Conservation (phyloP, 176 grass and related monocot species). For the Stipa capillata region DNA sequence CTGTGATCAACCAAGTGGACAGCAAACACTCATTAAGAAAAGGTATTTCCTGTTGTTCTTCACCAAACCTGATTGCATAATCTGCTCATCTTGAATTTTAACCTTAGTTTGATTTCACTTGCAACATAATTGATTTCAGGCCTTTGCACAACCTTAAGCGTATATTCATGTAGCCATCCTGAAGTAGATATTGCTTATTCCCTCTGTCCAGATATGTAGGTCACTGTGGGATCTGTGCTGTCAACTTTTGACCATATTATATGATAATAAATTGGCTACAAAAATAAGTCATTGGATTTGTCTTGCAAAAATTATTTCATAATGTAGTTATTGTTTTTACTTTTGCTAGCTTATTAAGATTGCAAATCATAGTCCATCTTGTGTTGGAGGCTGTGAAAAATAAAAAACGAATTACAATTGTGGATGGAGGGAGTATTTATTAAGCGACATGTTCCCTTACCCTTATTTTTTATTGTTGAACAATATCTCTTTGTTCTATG, state of each 20-base stretch:
- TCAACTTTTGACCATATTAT: not conserved
- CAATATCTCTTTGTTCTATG: not conserved
- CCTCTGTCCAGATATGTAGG: not conserved
- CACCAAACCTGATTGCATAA: not conserved
- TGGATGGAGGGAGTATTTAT: not conserved
- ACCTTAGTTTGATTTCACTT: not conserved
- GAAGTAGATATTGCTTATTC: constrained; percentile 12
- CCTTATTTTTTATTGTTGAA: not conserved
- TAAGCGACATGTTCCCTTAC: not conserved
- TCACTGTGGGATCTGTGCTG: not conserved
- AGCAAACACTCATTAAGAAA: constrained; percentile 48
- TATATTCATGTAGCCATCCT: not conserved
- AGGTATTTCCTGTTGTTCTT: constrained; percentile 35
- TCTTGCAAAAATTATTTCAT: not conserved
- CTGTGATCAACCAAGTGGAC: constrained; percentile 58
- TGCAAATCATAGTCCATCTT: not conserved
- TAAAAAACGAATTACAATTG: not conserved
- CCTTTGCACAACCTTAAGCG: not conserved
- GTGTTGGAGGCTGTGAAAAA: not conserved
- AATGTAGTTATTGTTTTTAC: not conserved
- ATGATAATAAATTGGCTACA: not conserved
- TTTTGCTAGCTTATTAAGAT: not conserved
- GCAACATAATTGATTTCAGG: not conserved
- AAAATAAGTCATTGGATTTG: not conserved
- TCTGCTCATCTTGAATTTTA: not conserved